A percentile compares a stretch with the other conserved stretches of the same genome.
Evolutionary conservation across 768 basidiomycete genomes (phyloP).

Genomic region (Pilatotrama ljubarskyi): DNA sequence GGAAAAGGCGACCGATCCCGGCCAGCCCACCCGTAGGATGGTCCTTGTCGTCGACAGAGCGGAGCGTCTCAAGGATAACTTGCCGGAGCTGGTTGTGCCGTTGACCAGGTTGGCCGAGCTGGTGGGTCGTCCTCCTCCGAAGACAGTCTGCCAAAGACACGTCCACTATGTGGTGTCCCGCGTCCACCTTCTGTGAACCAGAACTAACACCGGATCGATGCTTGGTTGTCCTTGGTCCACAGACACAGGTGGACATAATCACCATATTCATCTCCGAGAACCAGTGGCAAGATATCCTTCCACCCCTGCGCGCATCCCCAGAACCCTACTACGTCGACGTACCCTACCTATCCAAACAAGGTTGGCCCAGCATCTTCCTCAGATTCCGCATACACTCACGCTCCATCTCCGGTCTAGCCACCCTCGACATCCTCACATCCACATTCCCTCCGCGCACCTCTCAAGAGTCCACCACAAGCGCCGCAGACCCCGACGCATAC

Average conservation of each 20-base stretch:
- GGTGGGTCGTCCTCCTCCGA: constrained; percentile 40
- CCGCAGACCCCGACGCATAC: constrained; percentile 39
- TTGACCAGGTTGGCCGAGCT: constrained; percentile 70
- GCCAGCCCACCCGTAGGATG: constrained; percentile 41
- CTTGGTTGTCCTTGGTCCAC: not conserved
- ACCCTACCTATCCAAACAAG: constrained; percentile 53
- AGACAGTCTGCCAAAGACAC: not conserved
- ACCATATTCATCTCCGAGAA: constrained; percentile 65
- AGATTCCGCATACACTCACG: not conserved
- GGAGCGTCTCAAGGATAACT: constrained; percentile 59
- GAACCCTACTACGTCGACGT: constrained; percentile 73
- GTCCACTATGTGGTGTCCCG: not conserved
- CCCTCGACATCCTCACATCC: constrained; percentile 39
- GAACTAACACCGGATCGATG: not conserved
- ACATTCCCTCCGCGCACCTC: constrained; percentile 34
- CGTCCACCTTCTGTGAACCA: not conserved
- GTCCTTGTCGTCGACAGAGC: constrained; percentile 68
- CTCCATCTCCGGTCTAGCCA: constrained; percentile 27
- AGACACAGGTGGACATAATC: constrained; percentile 61
- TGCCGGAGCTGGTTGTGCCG: constrained; percentile 70
- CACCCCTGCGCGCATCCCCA: constrained; percentile 64
- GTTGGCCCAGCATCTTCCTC: constrained; percentile 31
- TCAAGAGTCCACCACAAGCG: constrained; percentile 4
- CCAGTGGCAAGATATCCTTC: constrained; percentile 74
- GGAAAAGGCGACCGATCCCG: constrained; percentile 27